Conservation (phyloP, 2,329 filamentous ascomycete genomes). For the Cercospora sp. region DNA sequence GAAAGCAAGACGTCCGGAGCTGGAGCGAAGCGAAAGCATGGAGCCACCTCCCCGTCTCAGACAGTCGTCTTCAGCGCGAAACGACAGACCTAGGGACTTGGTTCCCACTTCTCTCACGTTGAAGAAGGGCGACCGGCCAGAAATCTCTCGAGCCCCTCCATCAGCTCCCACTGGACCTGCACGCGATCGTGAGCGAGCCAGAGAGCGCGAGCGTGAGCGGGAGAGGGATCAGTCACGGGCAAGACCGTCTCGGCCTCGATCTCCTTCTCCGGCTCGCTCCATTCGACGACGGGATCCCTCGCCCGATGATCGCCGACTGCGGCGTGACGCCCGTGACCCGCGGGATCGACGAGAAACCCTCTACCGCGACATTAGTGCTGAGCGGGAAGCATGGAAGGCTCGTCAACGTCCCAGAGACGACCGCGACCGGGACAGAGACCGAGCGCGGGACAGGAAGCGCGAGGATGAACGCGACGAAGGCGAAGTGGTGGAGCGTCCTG, state of each 20-base stretch:
- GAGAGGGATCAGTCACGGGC: slow-evolving; percentile 20
- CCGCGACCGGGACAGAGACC: slow-evolving; percentile 30
- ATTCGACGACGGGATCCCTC: slow-evolving; percentile 31
- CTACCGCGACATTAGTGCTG: slow-evolving; percentile 38
- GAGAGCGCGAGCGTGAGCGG: neutral
- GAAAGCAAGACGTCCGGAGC: slow-evolving; percentile 53
- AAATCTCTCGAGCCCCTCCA: slow-evolving; percentile 13
- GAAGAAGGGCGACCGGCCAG: slow-evolving; percentile 32
- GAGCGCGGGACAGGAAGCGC: slow-evolving; percentile 29
- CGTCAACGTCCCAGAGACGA: slow-evolving; percentile 29
- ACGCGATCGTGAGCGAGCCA: slow-evolving; percentile 16
- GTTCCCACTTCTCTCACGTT: slow-evolving; percentile 38
- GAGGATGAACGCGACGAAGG: slow-evolving; percentile 34
- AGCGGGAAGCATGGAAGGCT: slow-evolving; percentile 38
- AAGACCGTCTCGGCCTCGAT: slow-evolving; percentile 28
- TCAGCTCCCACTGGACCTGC: slow-evolving; percentile 25
- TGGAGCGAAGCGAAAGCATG: slow-evolving; percentile 47
- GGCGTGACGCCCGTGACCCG: slow-evolving; percentile 11
- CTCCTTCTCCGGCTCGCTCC: slow-evolving; percentile 34
- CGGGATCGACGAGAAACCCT: slow-evolving; percentile 30
- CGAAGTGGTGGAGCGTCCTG: slow-evolving; percentile 34
- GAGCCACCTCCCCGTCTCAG: slow-evolving; percentile 43
- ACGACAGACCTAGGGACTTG: slow-evolving; percentile 31
- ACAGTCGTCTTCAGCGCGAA: slow-evolving; percentile 28
- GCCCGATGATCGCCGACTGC: slow-evolving; percentile 29